Percentiles rank a stretch among this genome's conserved stretches.
Evolutionary conservation across 192 early-diverging fungal genomes (phyloP).

Genomic region (Coemansia sp.): DNA sequence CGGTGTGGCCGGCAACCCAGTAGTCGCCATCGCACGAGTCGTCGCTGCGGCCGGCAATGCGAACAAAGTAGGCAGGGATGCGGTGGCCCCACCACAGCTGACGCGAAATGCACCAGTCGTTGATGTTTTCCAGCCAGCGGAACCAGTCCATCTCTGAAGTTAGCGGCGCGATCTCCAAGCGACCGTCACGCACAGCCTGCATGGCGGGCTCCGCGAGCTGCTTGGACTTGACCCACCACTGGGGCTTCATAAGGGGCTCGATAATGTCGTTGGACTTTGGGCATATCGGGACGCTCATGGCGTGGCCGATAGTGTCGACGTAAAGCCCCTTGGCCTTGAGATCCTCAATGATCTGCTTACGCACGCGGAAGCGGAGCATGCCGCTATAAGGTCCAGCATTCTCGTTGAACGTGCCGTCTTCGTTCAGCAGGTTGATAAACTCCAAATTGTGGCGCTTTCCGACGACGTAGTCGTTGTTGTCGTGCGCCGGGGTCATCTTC

Average conservation of each 20-base stretch:
- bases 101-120: conserved; percentile 99
- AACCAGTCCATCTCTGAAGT: conserved; percentile 94
- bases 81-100: conserved; percentile 99
- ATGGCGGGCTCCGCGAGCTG: conserved; percentile 84
- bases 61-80: conserved; percentile 93
- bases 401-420: conserved; percentile 93
- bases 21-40: conserved; percentile 62
- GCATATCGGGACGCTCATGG: conserved; percentile 94
- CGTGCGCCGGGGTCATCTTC: conserved; percentile 99
- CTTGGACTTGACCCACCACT: conserved; percentile 98
- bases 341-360: conserved; percentile 82
- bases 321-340: conserved; percentile 91
- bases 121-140: conserved; percentile 93
- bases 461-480: conserved; percentile 95
- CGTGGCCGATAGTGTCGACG: conserved; percentile 83
- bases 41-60: conserved; percentile 64
- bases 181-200: conserved; percentile 77
- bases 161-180: conserved; percentile 82
- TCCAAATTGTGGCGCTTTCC: conserved; percentile 93
- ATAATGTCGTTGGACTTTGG: conserved; percentile 90
- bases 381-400: conserved; percentile 87
- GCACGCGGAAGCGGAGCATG: conserved; percentile 92
- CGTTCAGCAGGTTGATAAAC: conserved; percentile 98
- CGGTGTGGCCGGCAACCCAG: conserved; percentile 88
- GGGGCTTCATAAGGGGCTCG: conserved; percentile 98